phyloP scores from a whole-genome alignment of 371 early-diverging fungal species.

The Mortierella sp. region DNA sequence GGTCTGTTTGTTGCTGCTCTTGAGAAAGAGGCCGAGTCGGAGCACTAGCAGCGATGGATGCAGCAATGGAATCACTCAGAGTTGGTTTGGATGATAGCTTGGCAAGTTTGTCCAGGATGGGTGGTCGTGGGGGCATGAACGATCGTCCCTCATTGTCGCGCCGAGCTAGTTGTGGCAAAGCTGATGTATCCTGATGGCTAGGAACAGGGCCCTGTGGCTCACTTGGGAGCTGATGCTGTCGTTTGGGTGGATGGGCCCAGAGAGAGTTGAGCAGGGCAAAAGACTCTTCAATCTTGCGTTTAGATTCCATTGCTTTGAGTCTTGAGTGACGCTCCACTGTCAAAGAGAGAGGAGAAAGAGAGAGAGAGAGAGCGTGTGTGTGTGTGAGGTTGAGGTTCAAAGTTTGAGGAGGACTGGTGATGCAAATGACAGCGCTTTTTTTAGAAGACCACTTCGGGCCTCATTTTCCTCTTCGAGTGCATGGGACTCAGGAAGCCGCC shows the following conservation, averaged over 20 bases:
- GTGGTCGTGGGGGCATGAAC: slow-evolving; percentile 36
- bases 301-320: slow-evolving; percentile 7
- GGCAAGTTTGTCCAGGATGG: slow-evolving; percentile 45
- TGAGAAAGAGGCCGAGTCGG: not conserved
- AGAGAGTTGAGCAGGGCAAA: slow-evolving; percentile 49
- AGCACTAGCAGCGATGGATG: slow-evolving; percentile 42
- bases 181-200: not conserved
- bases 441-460: no score
- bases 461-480: no score
- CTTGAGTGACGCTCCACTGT: no score
- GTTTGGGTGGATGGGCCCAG: slow-evolving; percentile 31
- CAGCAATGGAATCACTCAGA: slow-evolving; percentile 45
- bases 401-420: no score
- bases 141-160: not conserved
- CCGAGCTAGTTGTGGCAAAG: not conserved
- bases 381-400: no score
- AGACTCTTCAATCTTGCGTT: slow-evolving; percentile 48
- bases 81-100: slow-evolving; percentile 28
- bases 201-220: not conserved
- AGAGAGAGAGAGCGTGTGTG: no score
- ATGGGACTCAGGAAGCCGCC: no score
- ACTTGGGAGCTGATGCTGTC: not conserved
- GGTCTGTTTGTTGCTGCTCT: not conserved
- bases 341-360: no score
- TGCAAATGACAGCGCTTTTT: no score